Base-by-base conservation (phyloP, 2,329 filamentous ascomycete species). In the Alternaria panax region DNA sequence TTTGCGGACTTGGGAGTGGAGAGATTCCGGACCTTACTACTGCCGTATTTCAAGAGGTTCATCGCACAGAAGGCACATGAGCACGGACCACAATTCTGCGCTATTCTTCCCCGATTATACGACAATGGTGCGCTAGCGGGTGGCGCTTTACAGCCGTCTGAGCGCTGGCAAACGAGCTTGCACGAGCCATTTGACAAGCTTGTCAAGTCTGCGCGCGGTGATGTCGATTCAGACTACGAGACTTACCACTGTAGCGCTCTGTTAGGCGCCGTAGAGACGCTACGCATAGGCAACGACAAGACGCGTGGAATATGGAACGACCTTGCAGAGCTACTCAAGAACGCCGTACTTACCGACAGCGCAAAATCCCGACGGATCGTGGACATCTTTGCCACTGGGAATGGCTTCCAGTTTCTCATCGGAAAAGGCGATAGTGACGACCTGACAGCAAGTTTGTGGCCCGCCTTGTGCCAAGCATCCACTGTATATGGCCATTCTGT, bases 21-120 rank as follows among this genome's bases (percentile, higher is more conserved):
- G 53, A 86, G 91, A 38, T 99, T 98, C 73, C 86, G 88, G 54
- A 89, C 87, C 64, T 82, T 97, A n/a, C 85, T 96, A 30, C 83
- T 93, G 7, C 89, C 88, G 36, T 88, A 91, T 57, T 93, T 98
- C 67, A 92, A 96, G 76, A 92, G 87, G 86, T 97, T 95, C 70
- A 84, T 97, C 62, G 82, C 88, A 30, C 73, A 74, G 25, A 75
- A 76, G 51, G 75, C 75, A 14, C 70, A 76, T 28, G 67, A 74
- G 34, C 58, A 78, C 50, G 66, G 67, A 2, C 51, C 70, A 7
- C 67, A 74, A 41, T 65, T 79, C 4, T 75, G 69, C 47, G 58
- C 70, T 14, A 63, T 75, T 7, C 54, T 79, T 18, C 76, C 77
- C 1, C 58, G 58, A 47, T 60, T 79, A 5, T 67, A 67, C 28